Evolutionary conservation across 2,329 filamentous ascomycete species (phyloP).

Genomic region (Monilinia vaccinii-corymbosi): DNA sequence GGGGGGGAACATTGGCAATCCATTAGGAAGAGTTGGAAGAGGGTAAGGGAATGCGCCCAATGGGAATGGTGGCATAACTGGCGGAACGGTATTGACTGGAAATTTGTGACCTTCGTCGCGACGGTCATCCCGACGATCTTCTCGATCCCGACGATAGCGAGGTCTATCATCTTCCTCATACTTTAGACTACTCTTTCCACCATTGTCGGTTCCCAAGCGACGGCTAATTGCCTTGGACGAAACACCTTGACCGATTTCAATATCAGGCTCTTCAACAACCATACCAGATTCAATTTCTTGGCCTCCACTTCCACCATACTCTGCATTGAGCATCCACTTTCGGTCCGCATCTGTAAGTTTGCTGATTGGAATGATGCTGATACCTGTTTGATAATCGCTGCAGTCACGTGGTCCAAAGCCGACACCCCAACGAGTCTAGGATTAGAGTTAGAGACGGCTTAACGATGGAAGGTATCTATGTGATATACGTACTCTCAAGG

Average conservation of each 20-base stretch:
- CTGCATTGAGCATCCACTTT: constrained; percentile 93
- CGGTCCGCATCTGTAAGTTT: constrained; percentile 91
- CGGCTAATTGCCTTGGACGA: constrained; percentile 80
- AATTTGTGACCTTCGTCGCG: constrained; percentile 15
- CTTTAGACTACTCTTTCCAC: constrained; percentile 55
- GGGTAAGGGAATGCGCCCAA: constrained; percentile 31
- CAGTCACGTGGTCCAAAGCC: constrained; percentile 95
- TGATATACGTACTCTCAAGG: constrained; percentile 22
- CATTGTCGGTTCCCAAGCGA: constrained; percentile 60
- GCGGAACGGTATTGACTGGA: constrained; percentile 17
- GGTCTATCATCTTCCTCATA: constrained; percentile 31
- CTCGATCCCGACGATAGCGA: constrained; percentile 18
- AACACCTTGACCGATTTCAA: constrained; percentile 95
- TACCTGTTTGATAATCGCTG: constrained; percentile 85
- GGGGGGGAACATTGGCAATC: constrained; percentile 42
- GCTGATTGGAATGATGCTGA: constrained; percentile 88
- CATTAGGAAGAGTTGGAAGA: constrained; percentile 37
- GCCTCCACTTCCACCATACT: constrained; percentile 87
- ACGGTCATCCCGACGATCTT: constrained; percentile 12
- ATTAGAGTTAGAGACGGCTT: constrained; percentile 4
- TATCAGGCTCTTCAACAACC: constrained; percentile 93
- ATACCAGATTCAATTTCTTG: constrained; percentile 70
- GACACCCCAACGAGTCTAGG: constrained; percentile 88
- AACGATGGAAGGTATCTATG: not conserved
- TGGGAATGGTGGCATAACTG: constrained; percentile 16